Evolutionary conservation across 257 asterid species (phyloP).

Genomic region (Craterostigma plantagineum): DNA sequence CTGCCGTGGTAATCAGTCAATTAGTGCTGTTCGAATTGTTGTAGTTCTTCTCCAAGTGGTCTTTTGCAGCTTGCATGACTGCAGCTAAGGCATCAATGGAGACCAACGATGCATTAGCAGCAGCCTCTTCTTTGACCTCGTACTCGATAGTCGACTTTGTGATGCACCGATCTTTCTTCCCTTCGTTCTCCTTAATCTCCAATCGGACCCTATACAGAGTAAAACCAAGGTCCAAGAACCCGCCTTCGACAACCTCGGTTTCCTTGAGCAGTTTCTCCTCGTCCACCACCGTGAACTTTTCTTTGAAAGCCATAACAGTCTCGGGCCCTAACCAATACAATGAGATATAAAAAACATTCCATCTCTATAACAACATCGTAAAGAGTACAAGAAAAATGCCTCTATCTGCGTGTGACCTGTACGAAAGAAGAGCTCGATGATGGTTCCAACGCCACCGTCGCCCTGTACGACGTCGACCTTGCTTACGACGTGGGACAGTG

Average conservation of each 20-base stretch:
- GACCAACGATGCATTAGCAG: background rate
- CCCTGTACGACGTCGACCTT: slow-evolving; percentile 23
- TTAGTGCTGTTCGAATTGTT: background rate
- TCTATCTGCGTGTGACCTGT: slow-evolving; percentile 6
- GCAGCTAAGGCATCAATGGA: background rate
- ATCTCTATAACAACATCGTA: too few species aligned
- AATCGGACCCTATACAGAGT: slow-evolving; percentile 9
- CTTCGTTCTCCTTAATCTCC: slow-evolving; percentile 3
- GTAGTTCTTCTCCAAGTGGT: background rate
- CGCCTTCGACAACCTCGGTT: slow-evolving; percentile 44
- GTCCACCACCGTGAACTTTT: slow-evolving; percentile 48
- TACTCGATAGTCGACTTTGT: background rate
- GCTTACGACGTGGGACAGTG: slow-evolving; percentile 15
- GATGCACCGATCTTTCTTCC: background rate
- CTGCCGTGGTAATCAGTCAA: too few species aligned
- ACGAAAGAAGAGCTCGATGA: slow-evolving; percentile 18
- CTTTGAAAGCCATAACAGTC: slow-evolving; percentile 25
- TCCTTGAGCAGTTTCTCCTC: slow-evolving; percentile 32
- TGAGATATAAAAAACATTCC: background rate
- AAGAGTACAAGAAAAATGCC: background rate
- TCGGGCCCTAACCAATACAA: slow-evolving; percentile 9
- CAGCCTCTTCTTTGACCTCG: slow-evolving; percentile 2
- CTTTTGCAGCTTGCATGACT: background rate
- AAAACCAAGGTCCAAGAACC: slow-evolving; percentile 37
- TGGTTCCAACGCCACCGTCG: slow-evolving; percentile 24